Evolutionary conservation across 2,329 filamentous ascomycete genomes (phyloP).

Genomic region (Hypomyces rosellus): DNA sequence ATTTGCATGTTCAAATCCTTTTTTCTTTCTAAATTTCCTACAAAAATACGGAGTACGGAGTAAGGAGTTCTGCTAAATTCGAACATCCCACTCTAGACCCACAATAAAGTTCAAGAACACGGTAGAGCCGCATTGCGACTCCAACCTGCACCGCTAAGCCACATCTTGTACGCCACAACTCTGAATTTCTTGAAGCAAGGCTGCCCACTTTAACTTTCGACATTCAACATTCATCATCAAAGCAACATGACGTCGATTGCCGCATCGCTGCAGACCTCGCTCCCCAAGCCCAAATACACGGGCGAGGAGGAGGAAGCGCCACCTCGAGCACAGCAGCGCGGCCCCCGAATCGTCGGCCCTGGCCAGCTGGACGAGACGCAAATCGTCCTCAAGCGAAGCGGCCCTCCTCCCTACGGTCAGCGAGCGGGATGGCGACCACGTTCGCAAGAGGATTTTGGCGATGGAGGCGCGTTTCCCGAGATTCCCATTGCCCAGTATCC

Average conservation of each 20-base stretch:
- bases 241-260: slow-evolving; percentile 57
- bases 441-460: slow-evolving; percentile 83
- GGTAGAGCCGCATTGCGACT: not conserved
- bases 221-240: slow-evolving; percentile 17
- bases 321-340: slow-evolving; percentile 64
- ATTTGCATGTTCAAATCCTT: too few species aligned
- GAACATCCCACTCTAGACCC: too few species aligned
- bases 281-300: slow-evolving; percentile 87
- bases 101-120: not conserved
- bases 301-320: slow-evolving; percentile 82
- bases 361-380: slow-evolving; percentile 79
- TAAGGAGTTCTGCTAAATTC: too few species aligned
- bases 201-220: not conserved
- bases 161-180: slow-evolving; percentile 19
- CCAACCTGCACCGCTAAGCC: not conserved
- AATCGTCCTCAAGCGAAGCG: slow-evolving; percentile 73
- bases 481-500: slow-evolving; percentile 92
- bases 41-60: too few species aligned
- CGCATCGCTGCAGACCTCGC: slow-evolving; percentile 66
- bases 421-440: slow-evolving; percentile 88
- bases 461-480: slow-evolving; percentile 94
- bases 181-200: slow-evolving; percentile 25
- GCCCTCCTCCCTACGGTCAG: slow-evolving; percentile 82
- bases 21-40: too few species aligned
- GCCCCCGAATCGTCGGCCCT: slow-evolving; percentile 74